phyloP scores from a whole-genome alignment of 176 grass and related monocot species.

The Lolium multiflorum region DNA sequence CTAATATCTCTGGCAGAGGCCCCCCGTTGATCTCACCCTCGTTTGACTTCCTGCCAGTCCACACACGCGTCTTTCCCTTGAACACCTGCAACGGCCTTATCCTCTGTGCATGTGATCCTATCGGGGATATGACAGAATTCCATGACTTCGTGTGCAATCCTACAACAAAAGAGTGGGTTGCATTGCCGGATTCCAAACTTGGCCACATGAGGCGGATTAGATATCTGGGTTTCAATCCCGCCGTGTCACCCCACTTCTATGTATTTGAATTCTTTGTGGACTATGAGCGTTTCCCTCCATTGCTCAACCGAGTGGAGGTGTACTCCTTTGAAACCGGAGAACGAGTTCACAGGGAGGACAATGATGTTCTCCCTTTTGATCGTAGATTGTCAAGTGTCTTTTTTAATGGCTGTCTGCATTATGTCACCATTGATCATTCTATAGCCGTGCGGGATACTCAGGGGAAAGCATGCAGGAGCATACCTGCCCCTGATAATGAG shows the following conservation, averaged over 20 bases:
- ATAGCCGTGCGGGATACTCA: background rate
- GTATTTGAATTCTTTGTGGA: background rate
- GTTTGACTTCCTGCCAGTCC: slow-evolving; percentile 3
- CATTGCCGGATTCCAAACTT: background rate
- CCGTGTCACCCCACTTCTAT: background rate
- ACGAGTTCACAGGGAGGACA: background rate
- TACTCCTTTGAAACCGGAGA: background rate
- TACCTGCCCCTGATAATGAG: background rate
- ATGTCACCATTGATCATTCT: background rate
- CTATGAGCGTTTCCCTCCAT: background rate
- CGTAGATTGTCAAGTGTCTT: background rate
- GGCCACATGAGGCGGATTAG: background rate
- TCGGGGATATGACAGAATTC: background rate
- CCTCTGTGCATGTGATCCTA: background rate
- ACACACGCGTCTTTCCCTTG: background rate
- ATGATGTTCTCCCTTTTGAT: background rate
- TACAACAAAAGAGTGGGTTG: slow-evolving; percentile 1
- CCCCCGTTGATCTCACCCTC: background rate
- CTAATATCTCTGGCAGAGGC: slow-evolving; percentile 6
- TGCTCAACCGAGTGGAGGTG: background rate
- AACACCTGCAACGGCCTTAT: background rate
- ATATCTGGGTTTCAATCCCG: background rate
- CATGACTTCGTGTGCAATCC: slow-evolving; percentile 6
- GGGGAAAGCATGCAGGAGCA: background rate
- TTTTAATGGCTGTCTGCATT: background rate